Evolutionary conservation across 2,329 filamentous ascomycete genomes (phyloP).

Genomic region (Pseudophaeomoniella oleicola): DNA sequence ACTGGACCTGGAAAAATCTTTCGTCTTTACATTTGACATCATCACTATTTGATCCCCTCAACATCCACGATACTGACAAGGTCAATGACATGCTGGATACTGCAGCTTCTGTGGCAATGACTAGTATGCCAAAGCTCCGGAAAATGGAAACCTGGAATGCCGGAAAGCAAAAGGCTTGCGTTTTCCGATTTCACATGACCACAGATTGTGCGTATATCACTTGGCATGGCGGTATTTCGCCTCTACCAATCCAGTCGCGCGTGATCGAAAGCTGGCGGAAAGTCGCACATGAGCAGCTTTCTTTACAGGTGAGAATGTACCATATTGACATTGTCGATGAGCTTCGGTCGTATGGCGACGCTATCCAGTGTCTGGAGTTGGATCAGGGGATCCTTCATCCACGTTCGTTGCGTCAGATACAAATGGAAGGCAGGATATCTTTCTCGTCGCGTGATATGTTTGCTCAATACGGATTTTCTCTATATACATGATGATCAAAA

Average conservation of each 20-base stretch:
- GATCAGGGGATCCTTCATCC: constrained; percentile 17
- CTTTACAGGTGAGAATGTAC: constrained; percentile 9
- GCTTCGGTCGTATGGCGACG: constrained; percentile 15
- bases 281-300: constrained; percentile 10
- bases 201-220: constrained; percentile 9
- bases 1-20: constrained; percentile 18
- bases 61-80: too few relatives aligned
- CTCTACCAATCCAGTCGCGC: constrained; percentile 12
- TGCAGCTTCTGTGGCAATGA: constrained; percentile 12
- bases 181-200: constrained; percentile 5
- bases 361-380: constrained; percentile 16
- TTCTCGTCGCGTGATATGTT: too few relatives aligned
- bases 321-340: constrained; percentile 7
- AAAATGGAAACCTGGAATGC: constrained; percentile 21
- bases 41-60: constrained; percentile 9
- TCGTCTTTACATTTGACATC: constrained; percentile 18
- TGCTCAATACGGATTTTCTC: too few relatives aligned
- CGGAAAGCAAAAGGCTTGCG: constrained; percentile 12
- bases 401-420: constrained; percentile 21
- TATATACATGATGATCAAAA: too few relatives aligned
- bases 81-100: constrained; percentile 15
- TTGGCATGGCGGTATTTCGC: constrained; percentile 14
- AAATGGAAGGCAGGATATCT: too few relatives aligned
- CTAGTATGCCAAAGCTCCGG: constrained; percentile 14
- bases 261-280: constrained; percentile 16